Base-by-base conservation (phyloP, 2,329 filamentous ascomycete species). In the Aspergillus chevalieri region DNA sequence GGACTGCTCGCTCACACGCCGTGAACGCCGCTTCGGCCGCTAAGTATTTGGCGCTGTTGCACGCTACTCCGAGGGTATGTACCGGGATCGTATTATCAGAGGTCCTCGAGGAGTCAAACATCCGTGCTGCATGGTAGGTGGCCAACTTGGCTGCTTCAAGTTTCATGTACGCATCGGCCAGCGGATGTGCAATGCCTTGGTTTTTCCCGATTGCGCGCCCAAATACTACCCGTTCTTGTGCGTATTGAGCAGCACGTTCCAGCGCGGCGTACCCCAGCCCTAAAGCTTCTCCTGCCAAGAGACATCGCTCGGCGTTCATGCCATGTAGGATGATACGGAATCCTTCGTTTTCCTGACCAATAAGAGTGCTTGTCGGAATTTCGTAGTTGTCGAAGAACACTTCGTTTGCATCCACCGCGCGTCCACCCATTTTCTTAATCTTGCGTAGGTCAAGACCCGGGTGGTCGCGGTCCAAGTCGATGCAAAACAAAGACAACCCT, bases 391-490 rank as follows among this genome's bases (percentile, higher is more conserved):
- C 87, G 64, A 94, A 93, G 67, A 94, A 94, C 1, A 94, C 85
- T 63, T 93, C 87, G 57, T 94, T 94, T 0, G 88, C 87, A 60
- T 93, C 88, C 1, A 94, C 82, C 0, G 87, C 87, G 10, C 87
- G 75, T 0, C 87, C 86, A 7, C 89, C 89, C 87, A 94, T 93
- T 66, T 94, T 94, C 67, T 81, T 83, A 58, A 94, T 94, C 61
- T 74, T 81, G 41, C 81, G 81, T 62, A 93, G 73, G 8, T 85
- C 80, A 1, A 92, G 72, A 0, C 80, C 80, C 0, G 84, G 78
- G 3, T 77, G 70, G 0, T 63, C 63, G 19, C 77, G 78, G 64
- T 92, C 81, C 4, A 94, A 76, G 51, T 88, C 82, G 51, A 94
- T 89, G 61, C 85, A 93, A 66, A 94, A 92, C 26, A 94, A 73